These are phyloP conservation scores for Lasiodiplodia gonubiensis DNA, from an alignment of 2,329 filamentous ascomycete genomes.

Conservation along the genomic window DNA sequence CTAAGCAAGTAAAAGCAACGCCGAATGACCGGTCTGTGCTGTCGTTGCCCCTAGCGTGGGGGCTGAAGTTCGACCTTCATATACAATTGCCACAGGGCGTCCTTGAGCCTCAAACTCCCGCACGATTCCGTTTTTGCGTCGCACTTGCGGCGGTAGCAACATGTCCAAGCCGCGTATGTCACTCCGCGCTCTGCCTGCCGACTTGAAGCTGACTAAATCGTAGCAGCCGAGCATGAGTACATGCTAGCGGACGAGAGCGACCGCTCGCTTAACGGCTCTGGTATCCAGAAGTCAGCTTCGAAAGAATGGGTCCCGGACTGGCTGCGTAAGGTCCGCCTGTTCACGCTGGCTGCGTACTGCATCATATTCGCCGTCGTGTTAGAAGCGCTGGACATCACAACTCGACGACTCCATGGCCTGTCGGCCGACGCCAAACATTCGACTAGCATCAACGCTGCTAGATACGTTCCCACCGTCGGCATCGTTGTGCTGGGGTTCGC, in stretches of 20 bases:
- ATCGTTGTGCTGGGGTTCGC: constrained; percentile 20
- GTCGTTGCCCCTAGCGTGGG: background rate
- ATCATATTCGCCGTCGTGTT: constrained; percentile 4
- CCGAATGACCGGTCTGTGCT: background rate
- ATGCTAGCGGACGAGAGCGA: constrained; percentile 10
- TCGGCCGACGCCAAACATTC: background rate
- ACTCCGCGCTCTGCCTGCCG: too few relatives aligned
- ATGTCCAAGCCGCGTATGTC: constrained; percentile 6
- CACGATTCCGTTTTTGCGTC: background rate
- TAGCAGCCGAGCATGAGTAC: constrained; percentile 23
- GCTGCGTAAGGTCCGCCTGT: constrained; percentile 10
- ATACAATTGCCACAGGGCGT: background rate
- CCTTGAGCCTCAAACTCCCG: background rate
- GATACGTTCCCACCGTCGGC: constrained; percentile 20
- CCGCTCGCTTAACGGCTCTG: background rate
- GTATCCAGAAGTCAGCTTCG: background rate
- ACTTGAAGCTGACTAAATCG: background rate
- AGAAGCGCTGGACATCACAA: background rate
- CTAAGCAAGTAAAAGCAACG: background rate
- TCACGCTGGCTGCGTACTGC: constrained; percentile 16
- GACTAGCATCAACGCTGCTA: background rate
- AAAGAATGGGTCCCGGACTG: constrained; percentile 21
- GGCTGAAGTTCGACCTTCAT: background rate
- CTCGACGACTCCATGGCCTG: constrained; percentile 4
- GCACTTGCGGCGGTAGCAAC: background rate